Conservation (phyloP, 768 basidiomycete genomes). For the Hirschioporus abietinus region DNA sequence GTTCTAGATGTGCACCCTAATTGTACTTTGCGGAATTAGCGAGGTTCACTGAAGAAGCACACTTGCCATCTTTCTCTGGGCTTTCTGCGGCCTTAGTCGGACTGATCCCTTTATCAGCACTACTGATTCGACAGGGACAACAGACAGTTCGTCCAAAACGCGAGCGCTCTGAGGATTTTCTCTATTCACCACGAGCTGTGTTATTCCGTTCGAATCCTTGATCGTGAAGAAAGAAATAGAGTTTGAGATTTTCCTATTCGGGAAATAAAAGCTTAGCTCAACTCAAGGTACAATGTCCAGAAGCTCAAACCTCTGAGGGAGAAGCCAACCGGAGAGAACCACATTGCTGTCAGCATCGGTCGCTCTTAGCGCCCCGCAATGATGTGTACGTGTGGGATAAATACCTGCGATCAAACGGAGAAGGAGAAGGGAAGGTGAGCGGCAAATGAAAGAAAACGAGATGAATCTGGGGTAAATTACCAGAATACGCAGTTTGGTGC, state of each 20-base stretch:
- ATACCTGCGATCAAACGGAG: slow-evolving; percentile 37
- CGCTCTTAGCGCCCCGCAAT: slow-evolving; percentile 51
- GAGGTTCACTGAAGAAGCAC: background rate
- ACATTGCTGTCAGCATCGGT: slow-evolving; percentile 52
- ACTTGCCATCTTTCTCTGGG: slow-evolving; percentile 31
- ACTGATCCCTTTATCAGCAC: slow-evolving; percentile 74
- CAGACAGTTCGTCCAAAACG: slow-evolving; percentile 42
- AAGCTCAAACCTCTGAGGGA: slow-evolving; percentile 67
- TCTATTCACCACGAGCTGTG: slow-evolving; percentile 71
- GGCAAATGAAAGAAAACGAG: slow-evolving; percentile 2
- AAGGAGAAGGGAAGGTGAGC: slow-evolving; percentile 13
- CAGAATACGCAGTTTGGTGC: background rate
- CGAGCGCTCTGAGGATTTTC: slow-evolving; percentile 22
- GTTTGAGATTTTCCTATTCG: slow-evolving; percentile 57
- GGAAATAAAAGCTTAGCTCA: background rate
- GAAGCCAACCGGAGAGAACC: slow-evolving; percentile 77
- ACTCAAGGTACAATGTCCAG: slow-evolving; percentile 4
- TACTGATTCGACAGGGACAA: slow-evolving; percentile 71
- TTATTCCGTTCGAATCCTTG: slow-evolving; percentile 69
- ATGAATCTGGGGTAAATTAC: slow-evolving; percentile 1
- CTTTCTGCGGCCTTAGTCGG: slow-evolving; percentile 53
- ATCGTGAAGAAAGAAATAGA: slow-evolving; percentile 81
- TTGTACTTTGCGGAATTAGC: background rate
- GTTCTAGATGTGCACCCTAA: slow-evolving; percentile 1
- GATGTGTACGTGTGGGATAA: slow-evolving; percentile 57